phyloP scores from a whole-genome alignment of 257 asterid species.

The Lycium ferocissimum region DNA sequence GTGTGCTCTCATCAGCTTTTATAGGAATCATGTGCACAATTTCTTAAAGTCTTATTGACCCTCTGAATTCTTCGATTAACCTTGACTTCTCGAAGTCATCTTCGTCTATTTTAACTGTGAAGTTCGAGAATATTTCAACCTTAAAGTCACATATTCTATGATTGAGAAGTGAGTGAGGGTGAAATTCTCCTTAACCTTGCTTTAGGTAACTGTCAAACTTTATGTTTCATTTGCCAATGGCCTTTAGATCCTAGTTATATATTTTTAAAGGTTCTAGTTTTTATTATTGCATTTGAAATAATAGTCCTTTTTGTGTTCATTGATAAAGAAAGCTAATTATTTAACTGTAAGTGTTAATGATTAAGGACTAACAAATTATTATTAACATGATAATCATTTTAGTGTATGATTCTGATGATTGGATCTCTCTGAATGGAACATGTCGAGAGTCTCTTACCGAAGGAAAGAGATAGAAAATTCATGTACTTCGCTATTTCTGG shows the following conservation, averaged over 20 bases:
- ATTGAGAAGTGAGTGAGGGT: not conserved
- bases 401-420: not conserved
- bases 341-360: not conserved
- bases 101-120: not conserved
- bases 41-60: not conserved
- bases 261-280: not conserved
- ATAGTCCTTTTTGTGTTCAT: not conserved
- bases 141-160: not conserved
- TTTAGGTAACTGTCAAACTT: not conserved
- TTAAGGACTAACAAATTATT: not conserved
- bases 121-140: slow-evolving; percentile 16
- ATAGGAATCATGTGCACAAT: not conserved
- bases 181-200: not conserved
- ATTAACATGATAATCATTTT: not conserved
- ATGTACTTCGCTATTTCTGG: too few species aligned
- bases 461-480: too few species aligned
- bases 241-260: not conserved
- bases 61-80: not conserved
- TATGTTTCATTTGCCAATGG: not conserved
- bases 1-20: not conserved
- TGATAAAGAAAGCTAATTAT: not conserved
- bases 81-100: not conserved
- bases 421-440: not conserved
- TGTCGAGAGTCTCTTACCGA: too few species aligned
- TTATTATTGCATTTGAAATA: not conserved